Conservation (phyloP, 768 basidiomycete species). For the Hypsizygus marmoreus region DNA sequence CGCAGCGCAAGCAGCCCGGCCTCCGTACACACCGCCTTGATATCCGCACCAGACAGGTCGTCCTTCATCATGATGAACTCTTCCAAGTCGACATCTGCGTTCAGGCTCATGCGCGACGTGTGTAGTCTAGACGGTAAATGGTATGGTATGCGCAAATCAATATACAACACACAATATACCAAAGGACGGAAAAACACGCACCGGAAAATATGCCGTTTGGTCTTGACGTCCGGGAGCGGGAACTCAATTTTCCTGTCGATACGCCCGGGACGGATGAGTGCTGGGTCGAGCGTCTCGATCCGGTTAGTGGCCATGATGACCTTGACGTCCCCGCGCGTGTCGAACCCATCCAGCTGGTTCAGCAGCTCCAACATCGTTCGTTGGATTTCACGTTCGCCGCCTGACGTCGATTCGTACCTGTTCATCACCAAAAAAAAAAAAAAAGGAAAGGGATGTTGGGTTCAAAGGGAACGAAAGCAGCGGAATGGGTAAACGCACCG, state of each 20-base stretch:
- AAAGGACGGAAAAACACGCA: slow-evolving; percentile 28
- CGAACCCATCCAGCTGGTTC: slow-evolving; percentile 99
- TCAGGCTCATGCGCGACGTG: slow-evolving; percentile 92
- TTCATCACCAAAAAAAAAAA: no score
- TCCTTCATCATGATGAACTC: slow-evolving; percentile 96
- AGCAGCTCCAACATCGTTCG: slow-evolving; percentile 98
- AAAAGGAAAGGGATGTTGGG: slow-evolving; percentile 9
- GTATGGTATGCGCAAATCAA: slow-evolving; percentile 9
- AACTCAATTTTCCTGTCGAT: slow-evolving; percentile 99
- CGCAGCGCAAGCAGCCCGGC: slow-evolving; percentile 94
- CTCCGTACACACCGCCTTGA: slow-evolving; percentile 99
- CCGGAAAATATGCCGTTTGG: slow-evolving; percentile 98
- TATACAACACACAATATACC: not conserved
- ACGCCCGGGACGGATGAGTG: slow-evolving; percentile 96
- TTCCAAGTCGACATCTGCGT: slow-evolving; percentile 88
- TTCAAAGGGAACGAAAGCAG: not conserved
- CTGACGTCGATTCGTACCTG: slow-evolving; percentile 97
- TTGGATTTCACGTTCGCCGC: slow-evolving; percentile 98
- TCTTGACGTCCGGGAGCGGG: slow-evolving; percentile 96
- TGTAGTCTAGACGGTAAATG: slow-evolving; percentile 58
- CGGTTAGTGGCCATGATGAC: slow-evolving; percentile 99
- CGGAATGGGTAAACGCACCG: slow-evolving; percentile 52
- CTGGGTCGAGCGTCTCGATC: slow-evolving; percentile 97
- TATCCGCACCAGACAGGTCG: slow-evolving; percentile 95
- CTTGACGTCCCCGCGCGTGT: slow-evolving; percentile 98